Conservation (phyloP, 2,329 filamentous ascomycete genomes). For the Talaromyces sp. region DNA sequence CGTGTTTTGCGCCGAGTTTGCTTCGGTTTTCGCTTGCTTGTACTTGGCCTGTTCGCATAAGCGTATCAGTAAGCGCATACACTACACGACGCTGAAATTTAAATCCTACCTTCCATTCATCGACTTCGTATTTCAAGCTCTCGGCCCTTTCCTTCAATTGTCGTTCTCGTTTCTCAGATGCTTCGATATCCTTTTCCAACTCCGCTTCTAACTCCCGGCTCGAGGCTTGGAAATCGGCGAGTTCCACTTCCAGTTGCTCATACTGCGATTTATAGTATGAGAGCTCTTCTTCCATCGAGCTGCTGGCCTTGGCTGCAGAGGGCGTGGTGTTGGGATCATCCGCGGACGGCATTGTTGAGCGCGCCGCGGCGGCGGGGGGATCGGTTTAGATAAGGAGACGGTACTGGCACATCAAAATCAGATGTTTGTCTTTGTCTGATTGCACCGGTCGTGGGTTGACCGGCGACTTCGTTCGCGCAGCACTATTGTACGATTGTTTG, state of each 20-base stretch:
- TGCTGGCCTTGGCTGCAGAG: constrained; percentile 29
- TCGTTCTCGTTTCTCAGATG: constrained; percentile 87
- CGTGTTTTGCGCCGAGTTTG: constrained; percentile 72
- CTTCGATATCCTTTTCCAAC: constrained; percentile 91
- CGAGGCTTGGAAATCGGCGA: constrained; percentile 88
- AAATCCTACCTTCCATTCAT: constrained; percentile 87
- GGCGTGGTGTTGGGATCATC: constrained; percentile 31
- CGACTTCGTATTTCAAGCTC: constrained; percentile 76
- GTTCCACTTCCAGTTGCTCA: constrained; percentile 82
- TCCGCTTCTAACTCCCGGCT: constrained; percentile 92
- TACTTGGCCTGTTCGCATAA: constrained; percentile 69
- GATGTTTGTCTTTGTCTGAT: neutral
- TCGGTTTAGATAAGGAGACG: constrained; percentile 3
- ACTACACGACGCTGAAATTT: neutral
- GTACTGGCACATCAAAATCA: neutral
- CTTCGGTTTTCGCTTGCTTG: constrained; percentile 87
- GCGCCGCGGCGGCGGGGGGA: constrained; percentile 7
- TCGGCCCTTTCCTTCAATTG: constrained; percentile 82
- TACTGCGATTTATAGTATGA: constrained; percentile 96
- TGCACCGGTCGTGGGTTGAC: neutral
- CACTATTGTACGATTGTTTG: neutral
- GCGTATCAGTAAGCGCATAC: neutral
- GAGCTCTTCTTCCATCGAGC: constrained; percentile 63
- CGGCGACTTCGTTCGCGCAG: neutral
- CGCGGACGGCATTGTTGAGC: constrained; percentile 30